Evolutionary conservation across 2,329 filamentous ascomycete genomes (phyloP).

Genomic region (Fusarium lyarnte): DNA sequence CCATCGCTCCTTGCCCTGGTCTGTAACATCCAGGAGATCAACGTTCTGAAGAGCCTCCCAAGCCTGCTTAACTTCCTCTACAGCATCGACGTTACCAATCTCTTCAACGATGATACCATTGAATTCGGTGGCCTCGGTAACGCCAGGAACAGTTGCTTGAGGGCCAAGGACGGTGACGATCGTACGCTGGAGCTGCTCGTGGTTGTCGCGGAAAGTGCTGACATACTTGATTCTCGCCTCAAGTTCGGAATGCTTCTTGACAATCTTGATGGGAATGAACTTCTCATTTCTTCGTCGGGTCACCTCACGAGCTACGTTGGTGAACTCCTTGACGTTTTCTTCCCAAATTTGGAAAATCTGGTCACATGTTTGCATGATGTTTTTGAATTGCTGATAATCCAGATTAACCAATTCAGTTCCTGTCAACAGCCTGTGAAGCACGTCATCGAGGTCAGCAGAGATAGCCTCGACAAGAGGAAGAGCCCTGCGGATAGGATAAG

Average conservation of each 20-base stretch:
- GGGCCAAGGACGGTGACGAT: slow-evolving; percentile 97
- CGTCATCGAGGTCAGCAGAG: slow-evolving; percentile 88
- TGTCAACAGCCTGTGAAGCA: slow-evolving; percentile 85
- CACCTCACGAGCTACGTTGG: slow-evolving; percentile 94
- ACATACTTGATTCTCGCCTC: slow-evolving; percentile 95
- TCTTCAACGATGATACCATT: slow-evolving; percentile 85
- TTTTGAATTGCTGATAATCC: slow-evolving; percentile 89
- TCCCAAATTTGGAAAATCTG: slow-evolving; percentile 94
- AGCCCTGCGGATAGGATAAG: slow-evolving; percentile 91
- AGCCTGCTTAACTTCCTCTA: slow-evolving; percentile 93
- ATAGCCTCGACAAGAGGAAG: slow-evolving; percentile 96
- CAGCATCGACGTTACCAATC: slow-evolving; percentile 95
- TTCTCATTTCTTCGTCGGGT: slow-evolving; percentile 94
- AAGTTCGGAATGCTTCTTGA: slow-evolving; percentile 84
- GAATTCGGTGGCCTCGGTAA: slow-evolving; percentile 59
- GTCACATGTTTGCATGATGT: slow-evolving; percentile 83
- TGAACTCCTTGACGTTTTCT: slow-evolving; percentile 96
- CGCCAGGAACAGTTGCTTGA: slow-evolving; percentile 66
- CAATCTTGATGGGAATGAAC: slow-evolving; percentile 98
- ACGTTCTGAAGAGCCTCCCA: slow-evolving; percentile 95
- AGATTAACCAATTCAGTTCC: slow-evolving; percentile 91
- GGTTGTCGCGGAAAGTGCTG: slow-evolving; percentile 92
- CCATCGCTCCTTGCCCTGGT: slow-evolving; percentile 90
- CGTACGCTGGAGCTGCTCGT: slow-evolving; percentile 95
- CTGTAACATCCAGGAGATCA: slow-evolving; percentile 90